Evolutionary conservation across 495 filamentous ascomycete species (phyloP).

Genomic region (Thermochaetoides thermophila): DNA sequence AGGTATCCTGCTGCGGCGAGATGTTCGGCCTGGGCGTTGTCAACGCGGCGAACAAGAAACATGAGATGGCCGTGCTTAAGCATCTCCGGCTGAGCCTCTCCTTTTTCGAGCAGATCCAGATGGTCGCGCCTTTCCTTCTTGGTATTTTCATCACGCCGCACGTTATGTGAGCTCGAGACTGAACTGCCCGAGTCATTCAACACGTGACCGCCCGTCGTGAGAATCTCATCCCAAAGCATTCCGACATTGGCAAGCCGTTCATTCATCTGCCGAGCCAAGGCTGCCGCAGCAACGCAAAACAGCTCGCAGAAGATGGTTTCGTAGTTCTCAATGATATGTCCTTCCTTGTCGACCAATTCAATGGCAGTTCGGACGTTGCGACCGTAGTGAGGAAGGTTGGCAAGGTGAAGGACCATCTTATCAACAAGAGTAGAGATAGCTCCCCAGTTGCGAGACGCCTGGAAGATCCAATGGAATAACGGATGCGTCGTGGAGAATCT

Average conservation of each 20-base stretch:
- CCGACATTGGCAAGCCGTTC: slow-evolving; percentile 49
- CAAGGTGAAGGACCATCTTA: slow-evolving; percentile 49
- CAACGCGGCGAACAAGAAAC: slow-evolving; percentile 59
- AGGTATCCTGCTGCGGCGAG: slow-evolving; percentile 61
- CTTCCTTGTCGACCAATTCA: slow-evolving; percentile 24
- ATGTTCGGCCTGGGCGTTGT: slow-evolving; percentile 34
- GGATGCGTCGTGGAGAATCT: slow-evolving; percentile 62
- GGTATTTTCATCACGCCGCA: neutral
- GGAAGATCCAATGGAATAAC: slow-evolving; percentile 77
- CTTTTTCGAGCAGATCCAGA: slow-evolving; percentile 16
- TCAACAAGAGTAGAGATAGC: slow-evolving; percentile 51
- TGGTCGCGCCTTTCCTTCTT: neutral
- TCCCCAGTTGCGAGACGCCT: slow-evolving; percentile 62
- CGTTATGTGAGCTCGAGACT: slow-evolving; percentile 1
- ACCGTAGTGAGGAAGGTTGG: slow-evolving; percentile 18
- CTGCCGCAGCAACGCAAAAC: slow-evolving; percentile 67
- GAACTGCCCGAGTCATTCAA: slow-evolving; percentile 1
- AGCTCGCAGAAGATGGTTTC: slow-evolving; percentile 69
- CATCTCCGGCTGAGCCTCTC: slow-evolving; percentile 13
- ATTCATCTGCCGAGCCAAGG: slow-evolving; percentile 51
- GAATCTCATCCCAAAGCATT: slow-evolving; percentile 62
- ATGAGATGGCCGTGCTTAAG: slow-evolving; percentile 59
- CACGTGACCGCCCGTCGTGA: slow-evolving; percentile 39
- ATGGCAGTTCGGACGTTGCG: slow-evolving; percentile 14
- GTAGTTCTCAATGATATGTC: slow-evolving; percentile 46